A percentile compares a stretch with the other conserved stretches of the same genome.
Conservation (phyloP, 805 yeast genomes). For the Saturnispora silvae region DNA sequence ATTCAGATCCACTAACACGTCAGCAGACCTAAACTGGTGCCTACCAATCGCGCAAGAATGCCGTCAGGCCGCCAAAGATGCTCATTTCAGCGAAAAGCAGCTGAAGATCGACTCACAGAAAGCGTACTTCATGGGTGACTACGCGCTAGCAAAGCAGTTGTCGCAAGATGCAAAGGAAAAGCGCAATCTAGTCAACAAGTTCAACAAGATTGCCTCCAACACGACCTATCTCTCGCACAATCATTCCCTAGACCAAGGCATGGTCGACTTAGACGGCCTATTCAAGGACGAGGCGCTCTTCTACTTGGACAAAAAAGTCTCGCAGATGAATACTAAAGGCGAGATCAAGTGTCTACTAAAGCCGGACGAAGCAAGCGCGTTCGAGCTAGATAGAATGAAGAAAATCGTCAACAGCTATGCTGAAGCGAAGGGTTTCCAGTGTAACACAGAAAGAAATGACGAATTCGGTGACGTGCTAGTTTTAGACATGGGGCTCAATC, state of each 20-base stretch:
- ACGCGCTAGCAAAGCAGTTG: conserved; percentile 57
- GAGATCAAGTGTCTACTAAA: conserved; percentile 6
- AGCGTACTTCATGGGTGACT: conserved; percentile 70
- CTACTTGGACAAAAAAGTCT: background rate
- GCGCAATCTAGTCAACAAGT: conserved; percentile 49
- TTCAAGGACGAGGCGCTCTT: conserved; percentile 72
- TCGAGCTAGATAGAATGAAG: conserved; percentile 6
- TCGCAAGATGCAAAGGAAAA: conserved; percentile 60
- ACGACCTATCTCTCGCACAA: conserved; percentile 83
- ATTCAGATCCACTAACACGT: no score
- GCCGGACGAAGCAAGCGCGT: background rate
- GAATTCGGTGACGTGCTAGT: background rate
- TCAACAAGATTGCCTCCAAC: conserved; percentile 76
- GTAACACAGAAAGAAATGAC: conserved; percentile 1
- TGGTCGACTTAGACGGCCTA: conserved; percentile 87
- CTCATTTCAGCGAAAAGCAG: conserved; percentile 7
- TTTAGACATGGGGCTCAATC: background rate
- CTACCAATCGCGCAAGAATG: conserved; percentile 6
- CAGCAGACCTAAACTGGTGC: conserved; percentile 4
- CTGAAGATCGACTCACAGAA: conserved; percentile 45
- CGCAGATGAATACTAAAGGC: background rate
- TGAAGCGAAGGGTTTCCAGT: background rate
- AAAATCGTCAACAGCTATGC: conserved; percentile 1
- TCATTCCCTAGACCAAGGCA: conserved; percentile 72
- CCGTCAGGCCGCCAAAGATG: conserved; percentile 7